Conservation (phyloP, 2,329 filamentous ascomycete genomes). For the Cladosporium oxysporum region DNA sequence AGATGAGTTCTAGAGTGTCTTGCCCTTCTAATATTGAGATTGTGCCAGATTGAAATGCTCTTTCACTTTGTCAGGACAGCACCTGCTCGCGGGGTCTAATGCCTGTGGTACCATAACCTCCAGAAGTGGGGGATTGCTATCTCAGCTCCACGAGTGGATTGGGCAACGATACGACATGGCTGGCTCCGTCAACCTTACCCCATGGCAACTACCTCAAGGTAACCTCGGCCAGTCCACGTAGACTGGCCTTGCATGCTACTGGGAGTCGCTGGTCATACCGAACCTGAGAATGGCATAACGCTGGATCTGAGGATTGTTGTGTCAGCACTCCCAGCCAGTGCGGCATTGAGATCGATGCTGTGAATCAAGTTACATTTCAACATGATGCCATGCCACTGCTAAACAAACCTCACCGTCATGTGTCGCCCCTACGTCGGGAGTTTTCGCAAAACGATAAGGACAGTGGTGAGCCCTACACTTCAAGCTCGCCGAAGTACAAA, state of each 20-base stretch:
- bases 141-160: not conserved
- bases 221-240: not conserved
- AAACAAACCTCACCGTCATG: not conserved
- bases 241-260: not conserved
- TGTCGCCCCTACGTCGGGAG: not conserved
- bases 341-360: too few species aligned
- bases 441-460: not conserved
- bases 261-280: not conserved
- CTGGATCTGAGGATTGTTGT: not conserved
- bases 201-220: not conserved
- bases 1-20: not conserved
- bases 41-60: not conserved
- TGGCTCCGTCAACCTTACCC: not conserved
- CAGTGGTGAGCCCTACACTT: not conserved
- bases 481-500: not conserved
- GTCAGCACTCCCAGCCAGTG: not conserved
- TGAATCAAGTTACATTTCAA: not conserved
- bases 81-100: not conserved
- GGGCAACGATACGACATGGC: not conserved
- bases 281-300: not conserved
- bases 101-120: not conserved
- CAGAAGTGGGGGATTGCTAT: conserved; percentile 15
- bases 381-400: not conserved
- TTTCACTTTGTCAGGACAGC: not conserved
- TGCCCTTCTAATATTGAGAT: not conserved